These are phyloP conservation scores for Neonectria punicea DNA, from an alignment of 2,329 filamentous ascomycete species.

Conservation along the genomic window DNA sequence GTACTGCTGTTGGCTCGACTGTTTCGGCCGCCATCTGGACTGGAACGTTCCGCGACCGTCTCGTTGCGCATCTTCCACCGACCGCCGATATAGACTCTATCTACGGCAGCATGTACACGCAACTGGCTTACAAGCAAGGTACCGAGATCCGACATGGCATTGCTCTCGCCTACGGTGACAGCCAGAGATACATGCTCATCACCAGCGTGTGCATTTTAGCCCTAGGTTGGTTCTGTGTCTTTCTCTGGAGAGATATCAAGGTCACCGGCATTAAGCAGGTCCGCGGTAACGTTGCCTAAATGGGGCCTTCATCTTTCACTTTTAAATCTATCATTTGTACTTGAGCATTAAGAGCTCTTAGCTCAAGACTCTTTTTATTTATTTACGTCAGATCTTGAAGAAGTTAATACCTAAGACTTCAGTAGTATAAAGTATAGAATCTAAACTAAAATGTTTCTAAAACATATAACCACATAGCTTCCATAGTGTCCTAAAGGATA, in stretches of 20 bases:
- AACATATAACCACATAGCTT: too few relatives aligned
- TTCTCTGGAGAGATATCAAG: conserved; percentile 63
- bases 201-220: conserved; percentile 57
- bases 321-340: too few relatives aligned
- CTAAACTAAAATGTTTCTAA: too few relatives aligned
- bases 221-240: conserved; percentile 48
- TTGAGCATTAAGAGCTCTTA: too few relatives aligned
- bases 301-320: neutral
- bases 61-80: conserved; percentile 61
- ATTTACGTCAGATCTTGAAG: too few relatives aligned
- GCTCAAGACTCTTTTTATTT: too few relatives aligned
- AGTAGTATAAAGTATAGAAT: too few relatives aligned
- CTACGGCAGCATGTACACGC: conserved; percentile 63
- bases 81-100: conserved; percentile 50
- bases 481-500: too few relatives aligned
- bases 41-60: conserved; percentile 63
- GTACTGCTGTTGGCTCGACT: conserved; percentile 67
- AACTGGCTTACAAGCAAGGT: conserved; percentile 63
- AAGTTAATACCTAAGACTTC: too few relatives aligned
- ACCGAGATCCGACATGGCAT: conserved; percentile 64
- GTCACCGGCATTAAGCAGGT: conserved; percentile 57
- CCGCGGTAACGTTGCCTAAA: conserved; percentile 52
- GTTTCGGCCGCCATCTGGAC: conserved; percentile 74
- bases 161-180: conserved; percentile 67
- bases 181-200: conserved; percentile 63